Percentiles rank a stretch among this genome's conserved stretches.
phyloP scores from a whole-genome alignment of 2,329 filamentous ascomycete species.

The Fusarium coffeatum region DNA sequence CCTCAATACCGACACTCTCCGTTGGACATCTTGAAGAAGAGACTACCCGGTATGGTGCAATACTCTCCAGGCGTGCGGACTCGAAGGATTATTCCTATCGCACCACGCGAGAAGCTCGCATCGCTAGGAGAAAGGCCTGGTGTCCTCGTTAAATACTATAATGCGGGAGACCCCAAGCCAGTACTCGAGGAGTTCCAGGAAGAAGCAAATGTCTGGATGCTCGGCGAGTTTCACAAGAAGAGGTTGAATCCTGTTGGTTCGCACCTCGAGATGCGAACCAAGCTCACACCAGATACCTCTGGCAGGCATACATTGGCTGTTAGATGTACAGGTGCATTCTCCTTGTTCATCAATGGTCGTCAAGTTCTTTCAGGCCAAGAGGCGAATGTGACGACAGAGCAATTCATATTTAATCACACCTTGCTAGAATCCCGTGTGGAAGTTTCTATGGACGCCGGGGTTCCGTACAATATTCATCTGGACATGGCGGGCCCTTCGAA shows the following conservation, averaged over 20 bases:
- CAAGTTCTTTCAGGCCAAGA: constrained; percentile 15
- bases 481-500: constrained; percentile 6
- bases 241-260: constrained; percentile 3
- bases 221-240: constrained; percentile 13
- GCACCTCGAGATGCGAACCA: constrained; percentile 17
- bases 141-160: constrained; percentile 21
- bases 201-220: constrained; percentile 20
- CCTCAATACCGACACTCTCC: constrained; percentile 28
- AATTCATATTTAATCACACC: constrained; percentile 28
- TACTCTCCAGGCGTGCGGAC: constrained; percentile 27
- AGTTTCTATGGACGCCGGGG: constrained; percentile 7
- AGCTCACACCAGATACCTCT: constrained; percentile 11
- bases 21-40: constrained; percentile 4
- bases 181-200: constrained; percentile 9
- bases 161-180: neutral
- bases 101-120: neutral
- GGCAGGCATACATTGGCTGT: constrained; percentile 24
- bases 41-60: neutral
- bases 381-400: constrained; percentile 18
- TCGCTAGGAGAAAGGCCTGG: neutral
- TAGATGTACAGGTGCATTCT: constrained; percentile 18
- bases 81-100: constrained; percentile 22
- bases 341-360: constrained; percentile 1
- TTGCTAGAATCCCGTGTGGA: constrained; percentile 21
- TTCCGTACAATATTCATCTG: constrained; percentile 11